Conservation (phyloP, 257 asterid species). For the Forsythia viridissima region DNA sequence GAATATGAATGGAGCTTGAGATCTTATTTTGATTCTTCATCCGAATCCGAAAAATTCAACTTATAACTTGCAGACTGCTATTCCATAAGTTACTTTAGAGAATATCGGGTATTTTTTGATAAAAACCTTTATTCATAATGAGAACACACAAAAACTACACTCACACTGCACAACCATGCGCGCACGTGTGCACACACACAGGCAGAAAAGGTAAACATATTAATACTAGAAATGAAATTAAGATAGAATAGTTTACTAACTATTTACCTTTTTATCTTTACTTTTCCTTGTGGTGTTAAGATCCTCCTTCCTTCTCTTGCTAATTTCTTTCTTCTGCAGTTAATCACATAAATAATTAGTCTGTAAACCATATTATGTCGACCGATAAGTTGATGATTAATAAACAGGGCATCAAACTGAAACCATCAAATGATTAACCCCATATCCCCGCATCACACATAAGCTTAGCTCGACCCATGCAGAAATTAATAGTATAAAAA, state of each 20-base stretch:
- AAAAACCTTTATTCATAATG: background rate
- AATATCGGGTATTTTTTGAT: background rate
- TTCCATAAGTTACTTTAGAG: background rate
- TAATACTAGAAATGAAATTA: background rate
- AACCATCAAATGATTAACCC: slow-evolving; percentile 2
- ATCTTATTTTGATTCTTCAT: background rate
- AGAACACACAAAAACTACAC: background rate
- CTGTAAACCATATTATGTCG: slow-evolving; percentile 13
- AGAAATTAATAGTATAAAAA: background rate
- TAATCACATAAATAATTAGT: slow-evolving; percentile 28
- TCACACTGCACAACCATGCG: background rate
- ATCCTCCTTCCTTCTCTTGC: slow-evolving; percentile 84
- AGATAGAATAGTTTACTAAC: background rate
- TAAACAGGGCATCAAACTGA: background rate
- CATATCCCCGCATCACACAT: background rate
- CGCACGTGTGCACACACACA: background rate
- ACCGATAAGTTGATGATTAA: background rate
- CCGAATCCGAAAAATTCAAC: no score
- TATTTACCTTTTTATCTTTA: slow-evolving; percentile 75
- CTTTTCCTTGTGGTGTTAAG: slow-evolving; percentile 50
- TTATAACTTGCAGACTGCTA: background rate
- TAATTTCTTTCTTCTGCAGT: slow-evolving; percentile 75
- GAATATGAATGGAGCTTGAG: no score
- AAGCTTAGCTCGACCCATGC: background rate
- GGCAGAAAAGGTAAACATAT: background rate